Conservation (phyloP, 345 rosid genomes). For the Microthlaspi erraticum region DNA sequence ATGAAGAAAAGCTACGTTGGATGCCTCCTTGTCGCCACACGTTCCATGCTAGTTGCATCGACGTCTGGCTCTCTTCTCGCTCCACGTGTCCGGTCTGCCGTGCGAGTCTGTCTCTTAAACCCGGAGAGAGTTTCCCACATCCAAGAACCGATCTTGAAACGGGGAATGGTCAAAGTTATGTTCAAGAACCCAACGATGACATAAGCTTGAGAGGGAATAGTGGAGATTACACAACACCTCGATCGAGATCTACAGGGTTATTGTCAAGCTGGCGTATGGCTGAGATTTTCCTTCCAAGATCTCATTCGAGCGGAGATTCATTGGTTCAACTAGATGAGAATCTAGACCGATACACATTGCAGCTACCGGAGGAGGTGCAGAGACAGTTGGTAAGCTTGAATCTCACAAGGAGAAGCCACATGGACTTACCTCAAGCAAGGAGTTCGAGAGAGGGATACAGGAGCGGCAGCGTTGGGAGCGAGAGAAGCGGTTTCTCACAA, state of each 20-base stretch:
- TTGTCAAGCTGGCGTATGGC: constrained; percentile 47
- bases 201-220: constrained; percentile 30
- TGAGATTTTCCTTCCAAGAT: constrained; percentile 53
- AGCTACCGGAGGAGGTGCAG: constrained; percentile 66
- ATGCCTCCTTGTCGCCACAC: constrained; percentile 79
- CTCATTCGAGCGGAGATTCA: constrained; percentile 69
- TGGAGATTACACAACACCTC: constrained; percentile 37
- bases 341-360: constrained; percentile 65
- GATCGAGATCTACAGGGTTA: constrained; percentile 63
- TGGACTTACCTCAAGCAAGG: constrained; percentile 57
- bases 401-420: constrained; percentile 50
- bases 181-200: constrained; percentile 8
- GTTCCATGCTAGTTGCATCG: constrained; percentile 72
- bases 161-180: constrained; percentile 17
- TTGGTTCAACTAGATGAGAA: constrained; percentile 58
- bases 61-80: constrained; percentile 66
- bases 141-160: constrained; percentile 38
- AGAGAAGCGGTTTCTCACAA: constrained; percentile 9
- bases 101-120: constrained; percentile 35
- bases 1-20: constrained; percentile 67
- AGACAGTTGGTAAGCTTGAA: constrained; percentile 45
- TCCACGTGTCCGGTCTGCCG: constrained; percentile 87
- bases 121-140: constrained; percentile 34
- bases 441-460: constrained; percentile 65
- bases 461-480: constrained; percentile 37